A percentile compares a stretch with the other conserved stretches of the same genome.
phyloP scores from a whole-genome alignment of 2,329 filamentous ascomycete genomes.

The Chrysoporthe cubensis region DNA sequence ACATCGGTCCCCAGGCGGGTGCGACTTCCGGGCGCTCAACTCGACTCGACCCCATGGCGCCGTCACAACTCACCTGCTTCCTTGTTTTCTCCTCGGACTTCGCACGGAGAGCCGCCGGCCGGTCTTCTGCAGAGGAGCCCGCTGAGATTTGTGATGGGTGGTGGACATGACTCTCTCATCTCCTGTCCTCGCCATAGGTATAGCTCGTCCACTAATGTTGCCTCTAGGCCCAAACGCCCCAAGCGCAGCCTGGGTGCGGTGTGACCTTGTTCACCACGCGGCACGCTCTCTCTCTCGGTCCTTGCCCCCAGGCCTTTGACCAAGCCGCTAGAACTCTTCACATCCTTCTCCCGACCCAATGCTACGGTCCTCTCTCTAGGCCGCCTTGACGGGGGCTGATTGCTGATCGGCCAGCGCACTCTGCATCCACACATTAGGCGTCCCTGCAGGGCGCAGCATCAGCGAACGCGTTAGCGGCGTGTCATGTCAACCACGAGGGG shows the following conservation, averaged over 20 bases:
- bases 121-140: background rate
- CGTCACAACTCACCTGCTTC: background rate
- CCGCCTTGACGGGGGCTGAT: constrained; percentile 14
- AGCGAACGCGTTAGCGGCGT: constrained; percentile 21
- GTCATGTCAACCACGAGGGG: constrained; percentile 14
- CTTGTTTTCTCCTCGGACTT: background rate
- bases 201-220: constrained; percentile 22
- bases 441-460: constrained; percentile 26
- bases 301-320: constrained; percentile 4
- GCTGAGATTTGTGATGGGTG: background rate
- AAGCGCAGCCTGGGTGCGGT: constrained; percentile 1
- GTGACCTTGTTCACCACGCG: background rate
- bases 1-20: background rate
- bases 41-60: background rate
- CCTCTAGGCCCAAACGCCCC: constrained; percentile 16
- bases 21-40: background rate
- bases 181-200: constrained; percentile 12
- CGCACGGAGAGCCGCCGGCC: background rate
- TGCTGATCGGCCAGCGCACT: constrained; percentile 25
- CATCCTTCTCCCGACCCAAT: constrained; percentile 21
- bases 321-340: constrained; percentile 27
- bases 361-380: constrained; percentile 17
- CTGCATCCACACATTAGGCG: constrained; percentile 25
- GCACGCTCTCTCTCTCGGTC: background rate
- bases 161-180: constrained; percentile 22